Conservation (phyloP, 352 stramenopile species). For the Pythium diclinum region DNA sequence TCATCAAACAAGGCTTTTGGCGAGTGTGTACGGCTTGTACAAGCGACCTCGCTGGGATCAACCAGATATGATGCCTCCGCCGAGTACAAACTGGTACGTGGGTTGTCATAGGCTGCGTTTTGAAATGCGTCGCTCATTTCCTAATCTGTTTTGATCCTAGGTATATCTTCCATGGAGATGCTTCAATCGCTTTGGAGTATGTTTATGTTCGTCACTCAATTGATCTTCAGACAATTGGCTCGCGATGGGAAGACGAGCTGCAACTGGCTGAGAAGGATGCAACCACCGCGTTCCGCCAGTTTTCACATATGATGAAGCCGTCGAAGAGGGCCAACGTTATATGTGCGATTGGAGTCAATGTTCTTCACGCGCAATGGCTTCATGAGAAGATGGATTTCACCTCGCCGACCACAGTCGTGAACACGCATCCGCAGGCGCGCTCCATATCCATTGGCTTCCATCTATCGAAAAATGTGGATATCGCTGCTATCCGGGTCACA, state of each 20-base stretch:
- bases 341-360: constrained; percentile 18
- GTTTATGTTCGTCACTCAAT: constrained; percentile 16
- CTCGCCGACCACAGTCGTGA: background rate
- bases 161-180: constrained; percentile 19
- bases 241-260: constrained; percentile 17
- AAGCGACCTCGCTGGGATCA: constrained; percentile 17
- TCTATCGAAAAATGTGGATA: constrained; percentile 13
- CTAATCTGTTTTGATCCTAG: background rate
- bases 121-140: background rate
- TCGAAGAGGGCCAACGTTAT: constrained; percentile 1
- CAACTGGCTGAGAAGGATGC: constrained; percentile 13
- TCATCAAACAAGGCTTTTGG: constrained; percentile 13
- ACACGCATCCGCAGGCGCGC: background rate
- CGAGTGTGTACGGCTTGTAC: constrained; percentile 11
- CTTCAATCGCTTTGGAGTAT: constrained; percentile 19
- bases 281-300: constrained; percentile 6
- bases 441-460: constrained; percentile 20
- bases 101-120: background rate
- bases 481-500: constrained; percentile 17
- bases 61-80: constrained; percentile 7
- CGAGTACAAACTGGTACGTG: constrained; percentile 7
- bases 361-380: constrained; percentile 10
- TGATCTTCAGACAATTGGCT: constrained; percentile 1
- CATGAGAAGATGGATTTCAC: background rate
- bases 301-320: background rate